Evolutionary conservation across 768 basidiomycete species (phyloP).

Genomic region (Glaciozyma martinii): DNA sequence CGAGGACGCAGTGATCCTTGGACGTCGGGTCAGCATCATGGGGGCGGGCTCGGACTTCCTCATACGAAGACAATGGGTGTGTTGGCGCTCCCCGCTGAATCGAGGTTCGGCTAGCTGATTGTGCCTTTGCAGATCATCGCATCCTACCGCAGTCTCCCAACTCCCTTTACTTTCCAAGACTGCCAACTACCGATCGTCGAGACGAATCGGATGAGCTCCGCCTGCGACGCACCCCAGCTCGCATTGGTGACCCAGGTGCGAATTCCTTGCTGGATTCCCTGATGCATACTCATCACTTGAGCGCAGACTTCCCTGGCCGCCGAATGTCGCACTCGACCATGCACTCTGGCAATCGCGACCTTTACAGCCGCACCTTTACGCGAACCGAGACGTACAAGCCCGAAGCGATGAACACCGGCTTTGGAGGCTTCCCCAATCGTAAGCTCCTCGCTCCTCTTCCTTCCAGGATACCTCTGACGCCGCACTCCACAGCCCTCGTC

Average conservation of each 20-base stretch:
- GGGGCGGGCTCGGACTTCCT: neutral
- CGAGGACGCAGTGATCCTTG: conserved; percentile 13
- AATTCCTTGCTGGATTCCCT: neutral
- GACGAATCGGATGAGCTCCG: conserved; percentile 19
- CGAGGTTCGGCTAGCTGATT: neutral
- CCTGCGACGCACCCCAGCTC: conserved; percentile 13
- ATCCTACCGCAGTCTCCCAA: neutral
- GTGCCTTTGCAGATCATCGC: neutral
- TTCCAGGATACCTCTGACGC: neutral
- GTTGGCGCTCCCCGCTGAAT: no score
- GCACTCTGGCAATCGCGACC: neutral
- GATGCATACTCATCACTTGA: neutral
- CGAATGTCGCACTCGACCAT: neutral
- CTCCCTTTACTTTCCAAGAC: conserved; percentile 12
- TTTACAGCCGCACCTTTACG: conserved; percentile 14
- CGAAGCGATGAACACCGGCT: conserved; percentile 17
- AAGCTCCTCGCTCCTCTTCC: conserved; percentile 15
- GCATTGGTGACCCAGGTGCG: conserved; percentile 7
- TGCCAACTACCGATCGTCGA: conserved; percentile 29
- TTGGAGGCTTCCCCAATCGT: conserved; percentile 41
- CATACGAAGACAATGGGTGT: no score
- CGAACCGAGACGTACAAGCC: neutral
- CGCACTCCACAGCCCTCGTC: conserved; percentile 13
- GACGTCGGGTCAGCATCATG: neutral
- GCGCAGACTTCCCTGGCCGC: neutral